Conservation (phyloP, 1,284 basidiomycete species). For the Termitomyces sp. region DNA sequence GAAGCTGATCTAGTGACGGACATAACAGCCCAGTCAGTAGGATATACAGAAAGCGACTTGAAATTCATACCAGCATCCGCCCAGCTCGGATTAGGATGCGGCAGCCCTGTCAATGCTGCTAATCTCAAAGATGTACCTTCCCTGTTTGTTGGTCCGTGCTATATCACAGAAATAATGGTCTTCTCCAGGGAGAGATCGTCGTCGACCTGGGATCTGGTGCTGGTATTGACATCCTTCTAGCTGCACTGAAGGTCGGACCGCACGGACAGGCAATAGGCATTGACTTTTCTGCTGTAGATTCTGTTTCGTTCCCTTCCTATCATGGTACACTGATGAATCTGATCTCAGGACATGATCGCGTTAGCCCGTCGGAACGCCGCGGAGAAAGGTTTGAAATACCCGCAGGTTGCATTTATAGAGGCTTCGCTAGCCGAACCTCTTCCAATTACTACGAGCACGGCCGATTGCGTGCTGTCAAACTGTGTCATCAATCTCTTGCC, state of each 20-base stretch:
- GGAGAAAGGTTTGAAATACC: slow-evolving; percentile 33
- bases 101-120: slow-evolving; percentile 42
- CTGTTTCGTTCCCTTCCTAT: not conserved
- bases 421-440: slow-evolving; percentile 35
- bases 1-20: not conserved
- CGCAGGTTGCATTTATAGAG: slow-evolving; percentile 43
- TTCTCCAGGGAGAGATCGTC: slow-evolving; percentile 42
- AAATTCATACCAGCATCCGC: slow-evolving; percentile 34
- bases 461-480: slow-evolving; percentile 52
- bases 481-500: slow-evolving; percentile 50
- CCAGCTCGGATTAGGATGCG: slow-evolving; percentile 45
- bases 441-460: slow-evolving; percentile 39
- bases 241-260: slow-evolving; percentile 42
- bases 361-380: slow-evolving; percentile 41
- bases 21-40: slow-evolving; percentile 36
- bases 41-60: slow-evolving; percentile 39
- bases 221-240: slow-evolving; percentile 49
- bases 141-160: not conserved
- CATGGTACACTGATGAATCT: not conserved
- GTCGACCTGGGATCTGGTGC: slow-evolving; percentile 53
- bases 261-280: slow-evolving; percentile 46
- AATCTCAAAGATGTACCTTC: slow-evolving; percentile 34
- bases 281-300: slow-evolving; percentile 38
- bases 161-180: not conserved
- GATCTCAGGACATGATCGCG: slow-evolving; percentile 44